These are phyloP conservation scores for Candida pseudofarinosa DNA, from an alignment of 805 yeast genomes.

Conservation along the genomic window DNA sequence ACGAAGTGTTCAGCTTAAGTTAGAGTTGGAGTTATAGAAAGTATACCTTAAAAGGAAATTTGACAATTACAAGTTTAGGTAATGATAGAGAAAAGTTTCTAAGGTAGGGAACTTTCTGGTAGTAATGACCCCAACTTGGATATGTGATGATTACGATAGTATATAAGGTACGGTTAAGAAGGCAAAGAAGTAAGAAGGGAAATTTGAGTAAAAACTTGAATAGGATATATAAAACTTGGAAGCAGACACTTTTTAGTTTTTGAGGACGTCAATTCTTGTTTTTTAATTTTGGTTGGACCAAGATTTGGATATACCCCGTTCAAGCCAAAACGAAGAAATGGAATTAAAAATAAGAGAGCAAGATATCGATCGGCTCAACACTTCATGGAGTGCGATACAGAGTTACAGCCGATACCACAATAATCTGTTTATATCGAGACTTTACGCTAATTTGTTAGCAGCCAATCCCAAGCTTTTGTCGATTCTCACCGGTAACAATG, in stretches of 20 bases:
- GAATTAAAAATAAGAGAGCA: slow-evolving; percentile 4
- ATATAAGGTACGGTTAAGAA: not conserved
- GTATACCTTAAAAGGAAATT: not conserved
- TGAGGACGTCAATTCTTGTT: not conserved
- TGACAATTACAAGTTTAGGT: not conserved
- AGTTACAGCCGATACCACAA: slow-evolving; percentile 25
- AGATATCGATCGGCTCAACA: slow-evolving; percentile 20
- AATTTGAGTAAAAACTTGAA: not conserved
- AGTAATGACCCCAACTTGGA: not conserved
- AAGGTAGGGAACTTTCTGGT: not conserved
- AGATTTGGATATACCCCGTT: not conserved
- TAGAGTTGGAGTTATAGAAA: not conserved
- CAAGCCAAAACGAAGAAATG: not conserved
- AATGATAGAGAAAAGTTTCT: not conserved
- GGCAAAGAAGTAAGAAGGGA: not conserved
- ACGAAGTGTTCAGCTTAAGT: not conserved
- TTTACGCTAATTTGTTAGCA: slow-evolving; percentile 31
- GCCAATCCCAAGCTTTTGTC: slow-evolving; percentile 23
- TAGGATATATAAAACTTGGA: not conserved
- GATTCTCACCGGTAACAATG: slow-evolving; percentile 16
- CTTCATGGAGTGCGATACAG: slow-evolving; percentile 32
- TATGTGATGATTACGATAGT: not conserved
- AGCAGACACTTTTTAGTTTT: not conserved
- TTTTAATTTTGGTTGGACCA: not conserved
- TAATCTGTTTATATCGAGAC: slow-evolving; percentile 25